A percentile compares a stretch with the other conserved stretches of the same genome.
These are phyloP conservation scores for Protomyces inouyei DNA, from an alignment of 1,139 yeast species.

Conservation along the genomic window DNA sequence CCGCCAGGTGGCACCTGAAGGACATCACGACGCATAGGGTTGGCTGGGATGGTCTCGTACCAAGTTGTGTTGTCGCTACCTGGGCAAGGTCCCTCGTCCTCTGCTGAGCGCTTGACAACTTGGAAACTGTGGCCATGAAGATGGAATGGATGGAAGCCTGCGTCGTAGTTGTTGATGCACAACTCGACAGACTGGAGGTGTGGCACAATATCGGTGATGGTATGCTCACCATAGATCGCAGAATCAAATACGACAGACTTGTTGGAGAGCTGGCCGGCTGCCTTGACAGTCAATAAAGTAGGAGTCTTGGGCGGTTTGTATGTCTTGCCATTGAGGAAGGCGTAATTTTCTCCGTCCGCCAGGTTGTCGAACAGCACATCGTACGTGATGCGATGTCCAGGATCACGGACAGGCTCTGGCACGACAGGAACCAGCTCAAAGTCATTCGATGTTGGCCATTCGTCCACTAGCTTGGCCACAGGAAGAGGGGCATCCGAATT, in stretches of 20 bases:
- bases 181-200: constrained; percentile 60
- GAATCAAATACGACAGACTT: constrained; percentile 46
- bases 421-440: constrained; percentile 47
- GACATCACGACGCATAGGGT: constrained; percentile 69
- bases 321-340: constrained; percentile 81
- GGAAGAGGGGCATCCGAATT: constrained; percentile 48
- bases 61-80: constrained; percentile 45
- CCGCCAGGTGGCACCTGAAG: constrained; percentile 63
- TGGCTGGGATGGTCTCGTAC: constrained; percentile 47
- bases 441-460: constrained; percentile 40
- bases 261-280: constrained; percentile 52
- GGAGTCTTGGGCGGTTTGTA: constrained; percentile 79
- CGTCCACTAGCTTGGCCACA: constrained; percentile 46
- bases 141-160: constrained; percentile 86
- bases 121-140: constrained; percentile 79
- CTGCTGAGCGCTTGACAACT: constrained; percentile 53
- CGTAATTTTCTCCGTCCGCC: constrained; percentile 78
- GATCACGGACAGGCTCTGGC: constrained; percentile 51
- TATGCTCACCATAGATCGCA: constrained; percentile 70
- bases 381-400: constrained; percentile 60
- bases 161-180: constrained; percentile 63
- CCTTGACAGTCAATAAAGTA: constrained; percentile 64
- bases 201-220: constrained; percentile 65
- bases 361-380: constrained; percentile 74
- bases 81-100: constrained; percentile 46